Base-by-base conservation (phyloP, 768 basidiomycete genomes). In the Agrocybe praecox region DNA sequence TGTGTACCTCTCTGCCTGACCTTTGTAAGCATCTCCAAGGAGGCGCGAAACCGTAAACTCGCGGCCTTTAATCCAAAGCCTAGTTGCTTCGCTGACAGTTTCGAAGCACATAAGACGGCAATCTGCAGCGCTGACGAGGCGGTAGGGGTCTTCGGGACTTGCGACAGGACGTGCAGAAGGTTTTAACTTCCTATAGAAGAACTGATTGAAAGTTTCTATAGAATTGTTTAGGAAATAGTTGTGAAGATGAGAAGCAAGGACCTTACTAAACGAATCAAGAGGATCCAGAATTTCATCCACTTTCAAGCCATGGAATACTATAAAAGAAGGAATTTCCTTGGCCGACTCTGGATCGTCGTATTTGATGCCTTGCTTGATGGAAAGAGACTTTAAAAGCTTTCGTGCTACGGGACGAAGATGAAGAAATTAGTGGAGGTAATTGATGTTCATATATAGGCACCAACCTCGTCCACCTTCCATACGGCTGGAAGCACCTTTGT, bases 71-170 rank as follows among this genome's bases (percentile, higher is more conserved):
- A 98, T 96, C 96, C 96, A 99, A 0, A 99, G 75, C 21, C 80
- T 78, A 2, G 94, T 97, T 1, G 96, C 96, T 54, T 93, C 91
- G 47, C 73, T 76, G 8, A 97, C 88, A 0, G 86, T 89, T 70
- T 92, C 88, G 71, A 98, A 99, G 1, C 89, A 85, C 89, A 98
- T 95, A 58, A 97, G 81, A n/a, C 96, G 89, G 67, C 92, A 98
- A 75, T 99, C 96, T 1, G 96, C 97, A n/a, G 85, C 87, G 55
- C 88, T 90, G 55, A 98, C 92, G 12, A 96, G 78, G 8, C 88
- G 85, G 47, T 77, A 82, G 0, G 92, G 88, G 68, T 99, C 85
- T 1, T 89, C 81, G 0, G 87, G 89, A 9, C 73, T 70, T 34
- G 90, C 87, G 26, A 90, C 73, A 0, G 92, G 94, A 2, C 96